Percentiles rank a stretch among this genome's conserved stretches.
Conservation (phyloP, 495 filamentous ascomycete species). For the Staphylotrichum longicolle region DNA sequence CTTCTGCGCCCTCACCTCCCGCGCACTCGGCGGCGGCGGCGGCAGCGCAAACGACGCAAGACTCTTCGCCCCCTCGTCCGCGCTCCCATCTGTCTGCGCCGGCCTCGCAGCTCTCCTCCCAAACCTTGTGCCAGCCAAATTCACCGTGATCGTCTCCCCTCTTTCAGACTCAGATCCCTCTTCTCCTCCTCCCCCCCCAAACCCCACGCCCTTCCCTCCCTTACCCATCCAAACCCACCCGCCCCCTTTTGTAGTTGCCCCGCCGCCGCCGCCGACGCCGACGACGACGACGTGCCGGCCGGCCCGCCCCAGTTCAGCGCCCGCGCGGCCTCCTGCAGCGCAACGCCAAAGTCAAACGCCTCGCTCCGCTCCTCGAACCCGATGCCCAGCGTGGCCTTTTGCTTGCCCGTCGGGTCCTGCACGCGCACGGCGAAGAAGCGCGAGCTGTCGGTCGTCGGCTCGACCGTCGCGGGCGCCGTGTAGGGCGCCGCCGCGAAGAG, state of each 20-base stretch:
- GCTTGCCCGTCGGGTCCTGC: slow-evolving; percentile 60
- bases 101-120: slow-evolving; percentile 37
- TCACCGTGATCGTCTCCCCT: slow-evolving; percentile 80
- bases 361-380: slow-evolving; percentile 82
- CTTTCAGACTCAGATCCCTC: slow-evolving; percentile 74
- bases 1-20: slow-evolving; percentile 52
- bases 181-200: slow-evolving; percentile 48
- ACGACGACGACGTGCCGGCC: no score
- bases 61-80: slow-evolving; percentile 20
- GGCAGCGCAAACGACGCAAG: slow-evolving; percentile 52
- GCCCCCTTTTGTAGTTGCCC: slow-evolving; percentile 16
- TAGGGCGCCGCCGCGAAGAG: slow-evolving; percentile 82
- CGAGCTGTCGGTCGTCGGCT: slow-evolving; percentile 68
- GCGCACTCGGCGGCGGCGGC: slow-evolving; percentile 53
- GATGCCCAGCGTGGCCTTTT: slow-evolving; percentile 74
- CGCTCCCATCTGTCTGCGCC: slow-evolving; percentile 19
- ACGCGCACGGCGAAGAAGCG: slow-evolving; percentile 83
- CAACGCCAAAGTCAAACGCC: slow-evolving; percentile 78
- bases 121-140: slow-evolving; percentile 56
- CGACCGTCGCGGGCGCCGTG: slow-evolving; percentile 54
- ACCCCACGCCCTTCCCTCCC: slow-evolving; percentile 17
- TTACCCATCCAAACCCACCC: slow-evolving; percentile 20
- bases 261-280: slow-evolving; percentile 12
- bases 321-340: slow-evolving; percentile 68
- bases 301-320: slow-evolving; percentile 44